A percentile compares a stretch with the other conserved stretches of the same genome.
Evolutionary conservation across 495 filamentous ascomycete genomes (phyloP).

Genomic region (Penicillium bialowiezense): DNA sequence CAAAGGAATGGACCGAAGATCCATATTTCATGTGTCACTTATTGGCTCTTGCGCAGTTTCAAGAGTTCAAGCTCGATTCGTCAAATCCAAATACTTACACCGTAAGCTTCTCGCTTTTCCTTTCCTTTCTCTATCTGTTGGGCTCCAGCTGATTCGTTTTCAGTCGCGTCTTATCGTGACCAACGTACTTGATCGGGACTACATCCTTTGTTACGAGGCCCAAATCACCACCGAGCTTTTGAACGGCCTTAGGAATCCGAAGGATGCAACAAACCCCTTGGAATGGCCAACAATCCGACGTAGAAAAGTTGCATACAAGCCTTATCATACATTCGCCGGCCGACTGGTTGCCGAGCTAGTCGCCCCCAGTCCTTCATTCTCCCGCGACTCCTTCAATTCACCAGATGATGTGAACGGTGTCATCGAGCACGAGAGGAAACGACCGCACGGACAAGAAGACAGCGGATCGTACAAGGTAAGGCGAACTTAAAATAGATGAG

Average conservation of each 20-base stretch:
- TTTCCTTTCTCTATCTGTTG: background rate
- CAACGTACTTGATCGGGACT: conserved; percentile 6
- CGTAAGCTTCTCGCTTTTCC: conserved; percentile 7
- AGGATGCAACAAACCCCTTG: background rate
- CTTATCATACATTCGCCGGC: conserved; percentile 10
- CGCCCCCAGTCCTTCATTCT: background rate
- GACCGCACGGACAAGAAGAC: background rate
- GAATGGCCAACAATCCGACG: conserved; percentile 11
- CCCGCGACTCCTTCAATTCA: background rate
- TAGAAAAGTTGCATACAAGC: conserved; percentile 13
- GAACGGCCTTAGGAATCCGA: conserved; percentile 4
- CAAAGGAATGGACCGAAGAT: conserved; percentile 19
- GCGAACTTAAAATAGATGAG: background rate
- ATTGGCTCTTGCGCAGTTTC: conserved; percentile 19
- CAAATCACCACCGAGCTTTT: conserved; percentile 14
- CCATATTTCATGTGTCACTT: conserved; percentile 22
- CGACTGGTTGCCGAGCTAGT: conserved; percentile 9
- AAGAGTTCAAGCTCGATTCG: conserved; percentile 4
- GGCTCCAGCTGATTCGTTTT: background rate
- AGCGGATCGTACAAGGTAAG: background rate
- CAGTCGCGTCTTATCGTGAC: conserved; percentile 23
- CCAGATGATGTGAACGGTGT: background rate
- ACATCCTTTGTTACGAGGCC: conserved; percentile 14
- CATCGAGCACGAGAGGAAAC: background rate
- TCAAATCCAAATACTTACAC: conserved; percentile 9